Evolutionary conservation across 345 rosid species (phyloP).

Genomic region (Euphorbia peplus): DNA sequence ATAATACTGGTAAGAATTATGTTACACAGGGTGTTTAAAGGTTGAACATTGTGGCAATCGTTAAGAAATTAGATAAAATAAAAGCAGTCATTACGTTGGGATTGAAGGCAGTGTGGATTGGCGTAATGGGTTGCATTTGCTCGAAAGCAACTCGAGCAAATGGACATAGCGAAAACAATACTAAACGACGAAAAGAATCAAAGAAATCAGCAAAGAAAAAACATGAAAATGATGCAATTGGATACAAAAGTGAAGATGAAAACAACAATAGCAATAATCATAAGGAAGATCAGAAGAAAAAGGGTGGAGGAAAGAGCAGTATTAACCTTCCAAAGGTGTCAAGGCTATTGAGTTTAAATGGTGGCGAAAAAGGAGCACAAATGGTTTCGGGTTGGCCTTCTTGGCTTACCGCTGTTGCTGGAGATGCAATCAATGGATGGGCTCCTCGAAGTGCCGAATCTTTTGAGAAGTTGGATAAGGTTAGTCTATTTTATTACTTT

Average conservation of each 20-base stretch:
- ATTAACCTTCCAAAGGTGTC: constrained; percentile 32
- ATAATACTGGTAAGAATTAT: too few species aligned
- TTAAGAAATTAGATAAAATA: neutral
- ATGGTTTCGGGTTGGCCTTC: constrained; percentile 97
- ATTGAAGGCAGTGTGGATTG: constrained; percentile 21
- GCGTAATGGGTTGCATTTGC: constrained; percentile 84
- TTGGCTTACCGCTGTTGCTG: constrained; percentile 90
- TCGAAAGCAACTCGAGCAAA: constrained; percentile 56
- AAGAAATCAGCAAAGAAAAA: constrained; percentile 31
- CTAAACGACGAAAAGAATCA: constrained; percentile 29
- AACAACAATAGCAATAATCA: constrained; percentile 43
- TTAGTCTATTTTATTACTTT: too few species aligned
- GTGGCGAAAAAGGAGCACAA: constrained; percentile 68
- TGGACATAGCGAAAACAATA: constrained; percentile 27
- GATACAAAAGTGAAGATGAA: constrained; percentile 35
- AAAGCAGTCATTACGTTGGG: neutral
- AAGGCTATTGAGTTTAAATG: constrained; percentile 44
- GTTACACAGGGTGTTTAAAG: neutral
- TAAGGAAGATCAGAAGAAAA: constrained; percentile 30
- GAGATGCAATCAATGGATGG: constrained; percentile 97
- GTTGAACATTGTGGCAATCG: neutral
- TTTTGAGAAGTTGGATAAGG: constrained; percentile 94
- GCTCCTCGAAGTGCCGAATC: constrained; percentile 85
- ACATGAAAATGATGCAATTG: constrained; percentile 35
- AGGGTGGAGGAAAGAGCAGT: too few species aligned